Evolutionary conservation across 2,329 filamentous ascomycete species (phyloP).

Genomic region (Beauveria varroae): DNA sequence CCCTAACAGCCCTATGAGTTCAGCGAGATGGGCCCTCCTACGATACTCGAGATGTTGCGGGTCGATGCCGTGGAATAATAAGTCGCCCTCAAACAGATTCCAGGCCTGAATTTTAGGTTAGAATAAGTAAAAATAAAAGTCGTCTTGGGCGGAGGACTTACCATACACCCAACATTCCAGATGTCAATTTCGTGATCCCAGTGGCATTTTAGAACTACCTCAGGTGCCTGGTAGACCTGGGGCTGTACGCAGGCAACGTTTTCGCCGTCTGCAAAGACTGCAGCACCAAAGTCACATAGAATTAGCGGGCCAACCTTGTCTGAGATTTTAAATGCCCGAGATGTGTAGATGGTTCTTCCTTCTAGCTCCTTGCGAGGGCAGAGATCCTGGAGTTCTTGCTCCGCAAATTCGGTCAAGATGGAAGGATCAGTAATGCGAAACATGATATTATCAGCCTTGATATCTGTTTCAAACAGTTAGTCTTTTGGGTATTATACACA

Average conservation of each 20-base stretch:
- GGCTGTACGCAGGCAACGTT: background rate
- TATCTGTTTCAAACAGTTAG: background rate
- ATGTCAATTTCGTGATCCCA: background rate
- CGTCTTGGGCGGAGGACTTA: background rate
- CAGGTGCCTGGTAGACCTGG: background rate
- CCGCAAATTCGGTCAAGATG: background rate
- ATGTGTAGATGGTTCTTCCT: background rate
- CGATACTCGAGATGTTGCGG: background rate
- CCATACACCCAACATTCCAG: conserved; percentile 1
- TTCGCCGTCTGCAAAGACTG: background rate
- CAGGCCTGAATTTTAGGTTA: background rate
- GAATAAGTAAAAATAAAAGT: no score
- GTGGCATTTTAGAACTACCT: background rate
- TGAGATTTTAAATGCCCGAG: background rate
- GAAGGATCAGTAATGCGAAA: background rate
- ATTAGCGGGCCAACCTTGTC: background rate
- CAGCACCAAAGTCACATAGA: background rate
- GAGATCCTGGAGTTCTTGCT: background rate
- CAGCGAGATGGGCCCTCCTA: background rate
- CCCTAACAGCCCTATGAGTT: background rate
- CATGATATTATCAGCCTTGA: background rate
- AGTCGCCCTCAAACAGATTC: background rate
- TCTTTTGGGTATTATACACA: background rate
- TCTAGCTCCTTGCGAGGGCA: background rate
- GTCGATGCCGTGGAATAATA: background rate